These are phyloP conservation scores for Paramyrothecium sp. DNA, from an alignment of 2,329 filamentous ascomycete species.

Conservation along the genomic window DNA sequence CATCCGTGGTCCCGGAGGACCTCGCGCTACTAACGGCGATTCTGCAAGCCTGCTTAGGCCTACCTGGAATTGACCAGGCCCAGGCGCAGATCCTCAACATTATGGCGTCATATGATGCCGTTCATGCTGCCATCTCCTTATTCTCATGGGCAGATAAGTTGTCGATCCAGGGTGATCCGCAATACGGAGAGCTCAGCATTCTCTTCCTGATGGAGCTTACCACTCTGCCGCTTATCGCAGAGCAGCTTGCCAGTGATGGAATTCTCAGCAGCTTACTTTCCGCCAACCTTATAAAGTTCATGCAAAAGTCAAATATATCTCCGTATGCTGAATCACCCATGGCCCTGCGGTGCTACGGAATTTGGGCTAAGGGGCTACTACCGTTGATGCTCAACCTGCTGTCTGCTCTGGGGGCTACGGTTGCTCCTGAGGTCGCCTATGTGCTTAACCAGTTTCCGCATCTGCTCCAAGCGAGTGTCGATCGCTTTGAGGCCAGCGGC, in stretches of 20 bases:
- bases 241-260: slow-evolving; percentile 86
- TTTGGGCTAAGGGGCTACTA: slow-evolving; percentile 87
- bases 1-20: slow-evolving; percentile 67
- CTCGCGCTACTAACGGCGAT: slow-evolving; percentile 85
- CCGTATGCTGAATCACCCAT: slow-evolving; percentile 74
- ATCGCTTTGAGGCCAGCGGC: slow-evolving; percentile 65
- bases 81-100: slow-evolving; percentile 70
- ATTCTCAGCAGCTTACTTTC: slow-evolving; percentile 76
- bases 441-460: slow-evolving; percentile 89
- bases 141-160: slow-evolving; percentile 94
- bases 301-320: slow-evolving; percentile 69
- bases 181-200: slow-evolving; percentile 91
- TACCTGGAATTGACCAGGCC: slow-evolving; percentile 72
- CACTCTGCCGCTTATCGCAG: slow-evolving; percentile 74
- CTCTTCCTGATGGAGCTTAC: slow-evolving; percentile 88
- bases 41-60: slow-evolving; percentile 76
- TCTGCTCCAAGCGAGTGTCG: slow-evolving; percentile 70
- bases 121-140: slow-evolving; percentile 79
- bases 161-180: slow-evolving; percentile 73
- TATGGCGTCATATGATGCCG: slow-evolving; percentile 67
- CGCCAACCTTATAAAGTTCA: slow-evolving; percentile 75
- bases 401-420: slow-evolving; percentile 73
- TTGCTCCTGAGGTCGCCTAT: slow-evolving; percentile 79
- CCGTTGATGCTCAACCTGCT: slow-evolving; percentile 88
- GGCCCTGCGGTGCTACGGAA: slow-evolving; percentile 73